Evolutionary conservation across 495 filamentous ascomycete genomes (phyloP).

Genomic region (Hypomontagnella submonticulosa): DNA sequence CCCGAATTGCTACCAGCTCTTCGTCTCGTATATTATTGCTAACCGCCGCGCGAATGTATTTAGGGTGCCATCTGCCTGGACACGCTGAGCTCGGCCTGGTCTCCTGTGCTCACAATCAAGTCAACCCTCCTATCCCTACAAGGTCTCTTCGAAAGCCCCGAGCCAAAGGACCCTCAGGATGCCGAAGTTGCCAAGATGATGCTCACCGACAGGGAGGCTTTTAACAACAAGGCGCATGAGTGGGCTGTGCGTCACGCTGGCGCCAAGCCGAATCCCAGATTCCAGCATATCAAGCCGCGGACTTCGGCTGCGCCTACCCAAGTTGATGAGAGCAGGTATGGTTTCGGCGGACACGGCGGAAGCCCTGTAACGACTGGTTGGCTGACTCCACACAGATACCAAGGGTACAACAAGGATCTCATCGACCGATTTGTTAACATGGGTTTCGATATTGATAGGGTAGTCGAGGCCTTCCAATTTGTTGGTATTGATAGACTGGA

Average conservation of each 20-base stretch:
- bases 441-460: slow-evolving; percentile 91
- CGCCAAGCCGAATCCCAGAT: slow-evolving; percentile 68
- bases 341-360: not conserved
- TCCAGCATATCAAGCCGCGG: slow-evolving; percentile 36
- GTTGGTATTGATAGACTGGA: slow-evolving; percentile 82
- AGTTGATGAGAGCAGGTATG: slow-evolving; percentile 55
- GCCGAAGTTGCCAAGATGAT: slow-evolving; percentile 95
- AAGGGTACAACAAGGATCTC: slow-evolving; percentile 87
- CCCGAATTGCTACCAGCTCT: not conserved
- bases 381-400: slow-evolving; percentile 67
- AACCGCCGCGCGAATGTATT: not conserved
- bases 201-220: slow-evolving; percentile 78
- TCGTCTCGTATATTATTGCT: not conserved
- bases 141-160: slow-evolving; percentile 89
- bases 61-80: slow-evolving; percentile 98
- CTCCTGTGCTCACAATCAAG: slow-evolving; percentile 95
- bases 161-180: slow-evolving; percentile 97
- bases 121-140: slow-evolving; percentile 92
- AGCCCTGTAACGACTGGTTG: not conserved
- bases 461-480: slow-evolving; percentile 85
- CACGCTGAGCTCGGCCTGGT: slow-evolving; percentile 90
- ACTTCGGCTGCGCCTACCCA: slow-evolving; percentile 33
- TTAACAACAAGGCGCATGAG: slow-evolving; percentile 83
- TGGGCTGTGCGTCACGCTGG: slow-evolving; percentile 89
- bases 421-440: slow-evolving; percentile 91